These are phyloP conservation scores for Nannochloris sp. DNA, from an alignment of 139 green algal genomes.

Conservation along the genomic window DNA sequence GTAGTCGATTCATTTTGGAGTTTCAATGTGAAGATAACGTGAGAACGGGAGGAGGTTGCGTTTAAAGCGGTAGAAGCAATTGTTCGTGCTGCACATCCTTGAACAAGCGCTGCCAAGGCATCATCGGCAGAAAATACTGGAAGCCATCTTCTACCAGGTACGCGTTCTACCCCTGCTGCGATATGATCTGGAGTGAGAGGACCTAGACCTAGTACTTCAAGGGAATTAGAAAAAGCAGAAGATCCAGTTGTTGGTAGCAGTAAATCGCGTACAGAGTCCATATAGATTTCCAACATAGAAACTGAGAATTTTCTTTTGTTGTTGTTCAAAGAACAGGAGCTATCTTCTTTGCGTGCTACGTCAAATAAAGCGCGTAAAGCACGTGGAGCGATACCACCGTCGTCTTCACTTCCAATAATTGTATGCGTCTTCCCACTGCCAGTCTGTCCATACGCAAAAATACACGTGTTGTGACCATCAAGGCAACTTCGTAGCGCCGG, in stretches of 20 bases:
- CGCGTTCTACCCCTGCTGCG: slow-evolving; percentile 1
- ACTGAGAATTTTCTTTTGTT: slow-evolving; percentile 19
- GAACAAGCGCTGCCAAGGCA: slow-evolving; percentile 13
- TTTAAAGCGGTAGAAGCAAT: slow-evolving; percentile 32
- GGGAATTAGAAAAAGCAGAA: neutral
- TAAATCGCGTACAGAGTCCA: slow-evolving; percentile 58
- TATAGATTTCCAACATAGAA: slow-evolving; percentile 66
- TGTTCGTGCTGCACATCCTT: slow-evolving; percentile 12
- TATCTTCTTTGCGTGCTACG: neutral
- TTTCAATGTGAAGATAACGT: slow-evolving; percentile 29
- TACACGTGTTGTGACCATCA: slow-evolving; percentile 79
- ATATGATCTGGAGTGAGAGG: slow-evolving; percentile 16
- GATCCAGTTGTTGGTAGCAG: slow-evolving; percentile 19
- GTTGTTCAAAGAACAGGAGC: neutral
- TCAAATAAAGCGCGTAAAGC: slow-evolving; percentile 77
- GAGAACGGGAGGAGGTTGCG: slow-evolving; percentile 27
- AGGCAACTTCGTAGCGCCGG: slow-evolving; percentile 38
- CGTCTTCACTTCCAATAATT: slow-evolving; percentile 66
- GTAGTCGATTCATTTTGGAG: slow-evolving; percentile 1
- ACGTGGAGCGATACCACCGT: slow-evolving; percentile 80
- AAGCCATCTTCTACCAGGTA: slow-evolving; percentile 35
- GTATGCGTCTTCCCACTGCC: slow-evolving; percentile 93
- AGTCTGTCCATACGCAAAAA: slow-evolving; percentile 98
- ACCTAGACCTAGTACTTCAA: slow-evolving; percentile 27
- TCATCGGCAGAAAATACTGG: slow-evolving; percentile 16